Evolutionary conservation across 495 filamentous ascomycete genomes (phyloP).

Genomic region (Penicillium manginii): DNA sequence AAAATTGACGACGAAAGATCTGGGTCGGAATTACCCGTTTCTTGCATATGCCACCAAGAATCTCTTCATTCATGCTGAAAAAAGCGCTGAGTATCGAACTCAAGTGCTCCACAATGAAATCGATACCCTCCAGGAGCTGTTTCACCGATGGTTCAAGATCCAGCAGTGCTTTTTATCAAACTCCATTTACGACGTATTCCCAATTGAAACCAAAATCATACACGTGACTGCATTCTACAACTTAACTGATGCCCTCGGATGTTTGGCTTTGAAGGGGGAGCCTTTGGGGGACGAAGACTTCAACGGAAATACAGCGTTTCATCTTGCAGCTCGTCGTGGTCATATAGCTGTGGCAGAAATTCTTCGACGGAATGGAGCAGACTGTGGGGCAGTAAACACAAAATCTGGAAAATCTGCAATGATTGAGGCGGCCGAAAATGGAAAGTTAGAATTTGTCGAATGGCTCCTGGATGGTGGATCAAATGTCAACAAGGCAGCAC

Average conservation of each 20-base stretch:
- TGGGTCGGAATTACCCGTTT: background rate
- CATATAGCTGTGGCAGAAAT: background rate
- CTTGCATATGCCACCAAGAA: background rate
- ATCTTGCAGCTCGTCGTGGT: background rate
- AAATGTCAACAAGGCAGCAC: background rate
- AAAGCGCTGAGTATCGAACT: background rate
- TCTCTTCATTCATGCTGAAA: background rate
- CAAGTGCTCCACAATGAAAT: background rate
- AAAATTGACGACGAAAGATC: background rate
- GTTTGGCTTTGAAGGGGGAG: background rate
- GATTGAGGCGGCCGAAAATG: background rate
- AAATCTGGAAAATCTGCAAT: background rate
- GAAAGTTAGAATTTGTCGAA: background rate
- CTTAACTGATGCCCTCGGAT: background rate
- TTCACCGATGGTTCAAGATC: background rate
- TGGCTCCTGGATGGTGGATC: background rate
- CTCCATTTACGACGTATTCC: too few species aligned
- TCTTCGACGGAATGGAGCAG: background rate
- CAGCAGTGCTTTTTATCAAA: background rate
- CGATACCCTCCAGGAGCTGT: background rate
- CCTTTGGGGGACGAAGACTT: background rate
- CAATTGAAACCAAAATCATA: background rate
- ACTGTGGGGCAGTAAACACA: background rate
- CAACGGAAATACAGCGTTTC: background rate
- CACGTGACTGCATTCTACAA: background rate